Conservation (phyloP, 2,329 filamentous ascomycete species). For the Aspergillus awamori region DNA sequence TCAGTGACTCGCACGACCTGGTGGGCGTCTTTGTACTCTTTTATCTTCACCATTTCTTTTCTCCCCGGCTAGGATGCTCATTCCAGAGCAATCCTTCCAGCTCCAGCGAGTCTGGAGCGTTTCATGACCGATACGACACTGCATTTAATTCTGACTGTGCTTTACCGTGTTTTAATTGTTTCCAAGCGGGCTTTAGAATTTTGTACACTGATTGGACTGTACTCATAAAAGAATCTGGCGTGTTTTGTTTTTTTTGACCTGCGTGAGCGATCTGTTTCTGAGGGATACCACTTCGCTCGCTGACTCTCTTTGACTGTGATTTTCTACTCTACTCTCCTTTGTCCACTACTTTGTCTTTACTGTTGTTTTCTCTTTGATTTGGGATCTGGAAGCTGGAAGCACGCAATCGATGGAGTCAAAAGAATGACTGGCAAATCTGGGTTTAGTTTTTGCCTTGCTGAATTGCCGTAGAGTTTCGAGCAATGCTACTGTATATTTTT, state of each 20-base stretch:
- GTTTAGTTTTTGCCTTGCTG: not conserved
- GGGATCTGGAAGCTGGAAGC: constrained; percentile 8
- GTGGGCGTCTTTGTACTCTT: constrained; percentile 19
- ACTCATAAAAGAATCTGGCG: constrained; percentile 27
- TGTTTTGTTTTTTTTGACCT: constrained; percentile 21
- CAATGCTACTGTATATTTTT: not conserved
- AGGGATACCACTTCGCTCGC: constrained; percentile 37
- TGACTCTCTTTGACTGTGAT: constrained; percentile 24
- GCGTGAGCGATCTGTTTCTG: constrained; percentile 20
- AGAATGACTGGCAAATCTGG: not conserved
- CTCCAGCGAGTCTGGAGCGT: constrained; percentile 23
- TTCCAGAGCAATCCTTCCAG: not conserved
- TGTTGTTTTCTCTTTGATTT: constrained; percentile 10
- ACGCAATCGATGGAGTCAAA: not conserved
- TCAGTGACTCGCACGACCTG: constrained; percentile 31
- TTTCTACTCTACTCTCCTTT: constrained; percentile 20
- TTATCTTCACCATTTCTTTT: constrained; percentile 17
- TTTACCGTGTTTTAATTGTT: constrained; percentile 14
- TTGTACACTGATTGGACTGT: constrained; percentile 31
- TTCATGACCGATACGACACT: constrained; percentile 28
- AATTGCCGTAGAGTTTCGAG: constrained; percentile 1
- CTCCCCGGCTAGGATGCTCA: not conserved
- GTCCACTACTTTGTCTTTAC: constrained; percentile 10
- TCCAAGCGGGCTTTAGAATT: constrained; percentile 29
- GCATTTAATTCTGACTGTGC: constrained; percentile 20